Evolutionary conservation across 305 asterid species (phyloP).

Genomic region (Coffea humblotiana): DNA sequence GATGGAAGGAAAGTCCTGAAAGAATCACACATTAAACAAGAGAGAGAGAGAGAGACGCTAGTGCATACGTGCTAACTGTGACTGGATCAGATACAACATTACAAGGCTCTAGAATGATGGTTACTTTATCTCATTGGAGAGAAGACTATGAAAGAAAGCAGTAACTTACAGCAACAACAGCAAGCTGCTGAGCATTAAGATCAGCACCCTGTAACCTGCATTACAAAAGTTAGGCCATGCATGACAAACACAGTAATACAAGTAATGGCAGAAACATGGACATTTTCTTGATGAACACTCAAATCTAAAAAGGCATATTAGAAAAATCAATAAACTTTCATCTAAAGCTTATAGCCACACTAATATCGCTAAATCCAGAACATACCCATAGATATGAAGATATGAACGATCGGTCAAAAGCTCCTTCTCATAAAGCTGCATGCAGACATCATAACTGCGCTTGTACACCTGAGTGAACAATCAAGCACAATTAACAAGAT

Average conservation of each 20-base stretch:
- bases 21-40: not conserved
- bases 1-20: not conserved
- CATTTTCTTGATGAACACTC: not conserved
- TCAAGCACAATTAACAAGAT: not conserved
- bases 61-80: not conserved
- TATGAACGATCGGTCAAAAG: constrained; percentile 82
- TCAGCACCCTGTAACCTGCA: constrained; percentile 81
- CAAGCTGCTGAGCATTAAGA: constrained; percentile 86
- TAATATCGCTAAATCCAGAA: not conserved
- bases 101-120: not conserved
- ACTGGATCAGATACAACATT: not conserved
- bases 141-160: not conserved
- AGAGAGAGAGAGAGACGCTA: not conserved
- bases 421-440: constrained; percentile 91
- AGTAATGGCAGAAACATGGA: constrained; percentile 11
- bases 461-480: constrained; percentile 66
- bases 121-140: not conserved
- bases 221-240: constrained; percentile 10
- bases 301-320: not conserved
- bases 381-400: constrained; percentile 87
- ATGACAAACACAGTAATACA: constrained; percentile 13
- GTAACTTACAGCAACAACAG: constrained; percentile 82
- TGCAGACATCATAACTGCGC: constrained; percentile 85
- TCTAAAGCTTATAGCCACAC: not conserved
- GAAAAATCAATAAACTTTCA: not conserved